phyloP scores from a whole-genome alignment of 352 stramenopile genomes.

The Thraustotheca clavata region DNA sequence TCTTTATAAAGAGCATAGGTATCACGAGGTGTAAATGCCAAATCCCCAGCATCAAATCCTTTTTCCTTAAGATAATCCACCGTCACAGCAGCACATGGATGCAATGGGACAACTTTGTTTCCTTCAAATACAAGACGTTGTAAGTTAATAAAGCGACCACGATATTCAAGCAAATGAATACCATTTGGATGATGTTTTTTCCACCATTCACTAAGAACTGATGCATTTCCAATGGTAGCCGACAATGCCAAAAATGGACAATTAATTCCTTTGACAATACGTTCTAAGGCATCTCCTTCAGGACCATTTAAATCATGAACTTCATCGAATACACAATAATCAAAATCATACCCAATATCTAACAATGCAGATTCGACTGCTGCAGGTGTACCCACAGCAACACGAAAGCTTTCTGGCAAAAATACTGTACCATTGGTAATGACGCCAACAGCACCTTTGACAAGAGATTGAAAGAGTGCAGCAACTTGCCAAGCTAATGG shows the following conservation, averaged over 20 bases:
- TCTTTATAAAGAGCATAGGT: conserved; percentile 94
- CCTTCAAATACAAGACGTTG: conserved; percentile 94
- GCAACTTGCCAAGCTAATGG: conserved; percentile 98
- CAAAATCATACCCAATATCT: conserved; percentile 89
- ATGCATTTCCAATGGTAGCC: conserved; percentile 96
- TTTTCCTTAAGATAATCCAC: conserved; percentile 78
- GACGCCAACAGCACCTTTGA: conserved; percentile 93
- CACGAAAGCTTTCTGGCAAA: conserved; percentile 67
- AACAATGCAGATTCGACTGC: conserved; percentile 91
- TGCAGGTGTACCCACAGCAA: conserved; percentile 94
- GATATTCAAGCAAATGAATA: conserved; percentile 93
- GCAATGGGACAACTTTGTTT: conserved; percentile 53
- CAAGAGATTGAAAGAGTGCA: conserved; percentile 97
- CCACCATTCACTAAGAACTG: conserved; percentile 93
- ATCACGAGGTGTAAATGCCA: conserved; percentile 95
- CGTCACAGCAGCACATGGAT: conserved; percentile 77
- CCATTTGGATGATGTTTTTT: conserved; percentile 70
- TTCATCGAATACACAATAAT: conserved; percentile 98
- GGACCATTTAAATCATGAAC: conserved; percentile 97
- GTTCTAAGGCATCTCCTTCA: conserved; percentile 94
- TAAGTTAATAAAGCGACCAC: conserved; percentile 97
- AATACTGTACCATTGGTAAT: conserved; percentile 90
- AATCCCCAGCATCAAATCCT: conserved; percentile 68
- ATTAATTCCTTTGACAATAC: conserved; percentile 91
- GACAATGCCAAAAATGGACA: conserved; percentile 97